A percentile compares a stretch with the other conserved stretches of the same genome.
Conservation (phyloP, 139 green algal genomes). For the Volvox africanus region DNA sequence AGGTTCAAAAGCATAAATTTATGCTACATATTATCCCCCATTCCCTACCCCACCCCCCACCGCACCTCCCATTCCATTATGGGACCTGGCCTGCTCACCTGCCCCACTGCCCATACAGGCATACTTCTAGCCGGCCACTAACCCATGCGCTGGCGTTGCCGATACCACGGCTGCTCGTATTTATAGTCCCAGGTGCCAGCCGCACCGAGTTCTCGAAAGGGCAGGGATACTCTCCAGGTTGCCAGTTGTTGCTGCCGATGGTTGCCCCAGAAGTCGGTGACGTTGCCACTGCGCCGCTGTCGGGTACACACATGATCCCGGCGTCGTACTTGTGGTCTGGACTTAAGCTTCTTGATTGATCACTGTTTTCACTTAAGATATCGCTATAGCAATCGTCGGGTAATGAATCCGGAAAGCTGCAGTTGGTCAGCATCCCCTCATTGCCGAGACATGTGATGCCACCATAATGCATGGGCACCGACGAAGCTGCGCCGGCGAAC, state of each 20-base stretch:
- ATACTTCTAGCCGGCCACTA: conserved; percentile 20
- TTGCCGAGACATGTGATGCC: neutral
- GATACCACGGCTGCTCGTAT: neutral
- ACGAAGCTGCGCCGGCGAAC: neutral
- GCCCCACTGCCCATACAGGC: conserved; percentile 13
- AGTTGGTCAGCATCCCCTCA: neutral
- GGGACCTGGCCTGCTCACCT: neutral
- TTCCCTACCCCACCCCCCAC: too few species aligned
- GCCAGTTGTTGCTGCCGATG: conserved; percentile 20
- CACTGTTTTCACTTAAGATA: too few species aligned
- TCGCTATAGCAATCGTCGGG: neutral
- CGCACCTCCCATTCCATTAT: too few species aligned
- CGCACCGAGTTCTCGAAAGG: neutral
- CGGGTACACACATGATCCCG: conserved; percentile 5
- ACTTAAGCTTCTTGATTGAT: neutral
- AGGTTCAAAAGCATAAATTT: too few species aligned
- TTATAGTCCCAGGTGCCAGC: neutral
- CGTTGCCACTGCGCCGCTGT: neutral
- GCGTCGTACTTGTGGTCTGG: conserved; percentile 2
- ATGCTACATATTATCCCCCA: too few species aligned
- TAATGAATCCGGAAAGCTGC: neutral
- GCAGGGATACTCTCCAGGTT: neutral
- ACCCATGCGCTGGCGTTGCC: neutral
- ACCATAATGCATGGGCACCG: neutral
- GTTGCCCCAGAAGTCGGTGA: neutral